A percentile compares a stretch with the other conserved stretches of the same genome.
These are phyloP conservation scores for Spathaspora passalidarum DNA, from an alignment of 805 yeast genomes.

Conservation along the genomic window DNA sequence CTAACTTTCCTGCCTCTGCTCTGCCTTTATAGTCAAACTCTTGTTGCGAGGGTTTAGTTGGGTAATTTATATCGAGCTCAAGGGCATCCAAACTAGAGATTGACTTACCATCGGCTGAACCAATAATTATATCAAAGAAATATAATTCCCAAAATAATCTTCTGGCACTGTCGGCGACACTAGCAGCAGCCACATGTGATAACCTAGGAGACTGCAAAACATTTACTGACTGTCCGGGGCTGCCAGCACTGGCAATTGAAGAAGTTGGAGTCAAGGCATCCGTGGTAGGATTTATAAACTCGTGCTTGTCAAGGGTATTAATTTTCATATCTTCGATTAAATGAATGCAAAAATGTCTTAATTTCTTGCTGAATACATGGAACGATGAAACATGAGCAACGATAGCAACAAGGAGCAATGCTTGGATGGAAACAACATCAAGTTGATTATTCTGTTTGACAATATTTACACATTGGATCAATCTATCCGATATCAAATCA, in stretches of 20 bases:
- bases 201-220: slow-evolving; percentile 14
- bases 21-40: slow-evolving; percentile 38
- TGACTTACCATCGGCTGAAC: slow-evolving; percentile 49
- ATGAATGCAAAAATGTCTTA: slow-evolving; percentile 43
- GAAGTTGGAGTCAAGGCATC: slow-evolving; percentile 2
- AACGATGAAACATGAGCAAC: slow-evolving; percentile 51
- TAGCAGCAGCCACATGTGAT: slow-evolving; percentile 9
- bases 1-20: slow-evolving; percentile 15
- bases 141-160: slow-evolving; percentile 52
- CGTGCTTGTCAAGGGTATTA: slow-evolving; percentile 32
- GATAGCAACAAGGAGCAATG: slow-evolving; percentile 38
- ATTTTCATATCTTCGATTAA: slow-evolving; percentile 35
- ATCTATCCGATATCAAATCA: slow-evolving; percentile 14
- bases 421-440: slow-evolving; percentile 45
- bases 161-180: slow-evolving; percentile 31
- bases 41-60: slow-evolving; percentile 29
- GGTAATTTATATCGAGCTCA: slow-evolving; percentile 37
- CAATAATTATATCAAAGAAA: slow-evolving; percentile 50
- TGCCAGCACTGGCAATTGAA: not conserved
- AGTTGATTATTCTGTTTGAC: slow-evolving; percentile 14
- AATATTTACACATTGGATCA: slow-evolving; percentile 16
- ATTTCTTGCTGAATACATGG: slow-evolving; percentile 41
- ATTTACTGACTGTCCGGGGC: not conserved
- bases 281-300: not conserved
- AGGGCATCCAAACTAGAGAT: slow-evolving; percentile 30